Evolutionary conservation across 2,329 filamentous ascomycete genomes (phyloP).

Genomic region (Neocatenulostroma microsporum): DNA sequence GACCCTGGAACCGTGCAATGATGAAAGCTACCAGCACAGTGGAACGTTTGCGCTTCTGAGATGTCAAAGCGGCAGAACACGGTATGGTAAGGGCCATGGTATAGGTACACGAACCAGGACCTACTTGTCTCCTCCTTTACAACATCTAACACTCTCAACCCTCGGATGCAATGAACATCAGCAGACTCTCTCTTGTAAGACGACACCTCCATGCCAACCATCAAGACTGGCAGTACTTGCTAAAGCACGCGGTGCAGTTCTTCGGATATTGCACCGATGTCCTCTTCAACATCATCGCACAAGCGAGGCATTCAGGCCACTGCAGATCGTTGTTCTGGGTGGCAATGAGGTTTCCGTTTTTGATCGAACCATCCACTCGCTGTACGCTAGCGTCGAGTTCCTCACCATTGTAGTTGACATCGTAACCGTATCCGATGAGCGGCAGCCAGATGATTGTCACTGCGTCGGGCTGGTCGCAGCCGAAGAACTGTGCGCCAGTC

Average conservation of each 20-base stretch:
- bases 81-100: too few relatives aligned
- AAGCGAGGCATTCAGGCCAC: conserved; percentile 3
- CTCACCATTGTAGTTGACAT: too few relatives aligned
- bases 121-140: too few relatives aligned
- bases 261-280: neutral
- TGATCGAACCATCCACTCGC: neutral
- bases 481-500: conserved; percentile 3
- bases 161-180: too few relatives aligned
- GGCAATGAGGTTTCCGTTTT: conserved; percentile 1
- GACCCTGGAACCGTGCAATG: too few relatives aligned
- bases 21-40: too few relatives aligned
- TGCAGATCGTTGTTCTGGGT: neutral
- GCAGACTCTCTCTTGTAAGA: too few relatives aligned
- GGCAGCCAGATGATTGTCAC: conserved; percentile 5
- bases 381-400: neutral
- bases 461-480: conserved; percentile 3
- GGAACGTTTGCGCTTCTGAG: too few relatives aligned
- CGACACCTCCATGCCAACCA: too few relatives aligned
- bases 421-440: neutral
- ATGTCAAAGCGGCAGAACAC: too few relatives aligned
- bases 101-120: too few relatives aligned
- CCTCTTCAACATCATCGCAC: neutral
- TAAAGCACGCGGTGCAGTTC: neutral
- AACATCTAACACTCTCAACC: too few relatives aligned
- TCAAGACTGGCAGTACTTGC: neutral